These are phyloP conservation scores for Fraxinus albicans DNA, from an alignment of 305 asterid species.

Conservation along the genomic window DNA sequence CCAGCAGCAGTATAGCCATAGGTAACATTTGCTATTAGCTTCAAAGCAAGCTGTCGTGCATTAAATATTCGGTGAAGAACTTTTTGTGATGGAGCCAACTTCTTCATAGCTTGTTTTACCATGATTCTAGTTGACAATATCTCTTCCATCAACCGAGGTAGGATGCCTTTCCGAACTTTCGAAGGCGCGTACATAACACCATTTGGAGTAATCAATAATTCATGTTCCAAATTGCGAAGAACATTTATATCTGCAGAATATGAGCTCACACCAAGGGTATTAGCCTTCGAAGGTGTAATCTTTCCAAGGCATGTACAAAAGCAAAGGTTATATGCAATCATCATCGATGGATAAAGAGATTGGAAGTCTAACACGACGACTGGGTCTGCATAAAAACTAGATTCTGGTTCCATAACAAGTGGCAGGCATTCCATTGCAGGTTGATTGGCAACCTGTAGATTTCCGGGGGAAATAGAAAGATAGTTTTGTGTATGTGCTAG, in stretches of 20 bases:
- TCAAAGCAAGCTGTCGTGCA: constrained; percentile 97
- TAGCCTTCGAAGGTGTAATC: constrained; percentile 45
- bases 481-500: constrained; percentile 93
- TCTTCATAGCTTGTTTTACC: constrained; percentile 98
- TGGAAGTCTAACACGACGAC: constrained; percentile 95
- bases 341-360: constrained; percentile 98
- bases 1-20: constrained; percentile 99
- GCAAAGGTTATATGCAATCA: constrained; percentile 92
- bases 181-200: constrained; percentile 89
- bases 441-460: constrained; percentile 86
- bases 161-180: constrained; percentile 70
- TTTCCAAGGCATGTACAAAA: constrained; percentile 95
- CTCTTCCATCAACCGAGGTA: constrained; percentile 93
- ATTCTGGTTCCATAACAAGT: constrained; percentile 99
- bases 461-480: constrained; percentile 96
- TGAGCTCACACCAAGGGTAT: constrained; percentile 80
- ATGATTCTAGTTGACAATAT: constrained; percentile 88
- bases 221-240: constrained; percentile 48
- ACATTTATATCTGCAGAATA: constrained; percentile 60
- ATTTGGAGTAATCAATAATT: constrained; percentile 80
- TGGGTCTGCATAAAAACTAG: constrained; percentile 90
- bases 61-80: constrained; percentile 84
- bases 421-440: constrained; percentile 99
- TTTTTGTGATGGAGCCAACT: constrained; percentile 63
- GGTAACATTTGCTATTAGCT: constrained; percentile 96